Conservation (phyloP, 768 basidiomycete species). For the Cystofilobasidium ferigula region DNA sequence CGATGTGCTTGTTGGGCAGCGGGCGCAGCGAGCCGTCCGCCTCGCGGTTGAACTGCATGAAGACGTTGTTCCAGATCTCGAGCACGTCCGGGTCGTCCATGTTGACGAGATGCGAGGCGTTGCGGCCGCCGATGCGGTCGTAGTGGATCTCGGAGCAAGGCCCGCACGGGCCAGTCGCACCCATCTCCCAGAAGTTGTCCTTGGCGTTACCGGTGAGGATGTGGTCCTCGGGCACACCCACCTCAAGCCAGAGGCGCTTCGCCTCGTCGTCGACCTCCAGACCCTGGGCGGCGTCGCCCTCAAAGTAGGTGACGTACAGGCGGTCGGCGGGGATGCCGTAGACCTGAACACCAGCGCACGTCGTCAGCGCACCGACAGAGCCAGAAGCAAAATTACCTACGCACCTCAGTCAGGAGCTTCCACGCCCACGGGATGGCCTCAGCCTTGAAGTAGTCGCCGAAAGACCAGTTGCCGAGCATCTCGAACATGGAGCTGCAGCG, state of each 20-base stretch:
- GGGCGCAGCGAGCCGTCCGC: conserved; percentile 64
- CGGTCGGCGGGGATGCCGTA: conserved; percentile 80
- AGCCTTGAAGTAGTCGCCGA: conserved; percentile 99
- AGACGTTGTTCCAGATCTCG: conserved; percentile 99
- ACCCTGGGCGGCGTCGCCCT: conserved; percentile 75
- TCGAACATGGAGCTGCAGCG: conserved; percentile 53
- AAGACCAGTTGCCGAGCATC: conserved; percentile 99
- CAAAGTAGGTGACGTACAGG: conserved; percentile 95
- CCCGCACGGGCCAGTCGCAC: conserved; percentile 92
- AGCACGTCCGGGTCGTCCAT: conserved; percentile 92
- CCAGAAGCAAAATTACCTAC: background rate
- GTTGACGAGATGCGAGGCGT: conserved; percentile 86
- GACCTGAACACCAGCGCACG: too few relatives aligned
- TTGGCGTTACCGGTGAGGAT: conserved; percentile 88
- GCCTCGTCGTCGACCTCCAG: conserved; percentile 73
- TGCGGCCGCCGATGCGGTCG: conserved; percentile 94
- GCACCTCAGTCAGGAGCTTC: conserved; percentile 68
- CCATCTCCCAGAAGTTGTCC: conserved; percentile 99
- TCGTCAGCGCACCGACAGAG: too few relatives aligned
- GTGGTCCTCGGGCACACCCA: conserved; percentile 78
- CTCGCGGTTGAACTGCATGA: conserved; percentile 97
- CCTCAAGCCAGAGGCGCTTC: conserved; percentile 65
- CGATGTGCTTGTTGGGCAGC: conserved; percentile 87
- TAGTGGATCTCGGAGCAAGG: conserved; percentile 96
- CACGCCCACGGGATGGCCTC: conserved; percentile 89